Evolutionary conservation across 2,329 filamentous ascomycete species (phyloP), one percentile per base, ranked within the genome.

Genomic region (Bimuria novae-zelandiae): DNA sequence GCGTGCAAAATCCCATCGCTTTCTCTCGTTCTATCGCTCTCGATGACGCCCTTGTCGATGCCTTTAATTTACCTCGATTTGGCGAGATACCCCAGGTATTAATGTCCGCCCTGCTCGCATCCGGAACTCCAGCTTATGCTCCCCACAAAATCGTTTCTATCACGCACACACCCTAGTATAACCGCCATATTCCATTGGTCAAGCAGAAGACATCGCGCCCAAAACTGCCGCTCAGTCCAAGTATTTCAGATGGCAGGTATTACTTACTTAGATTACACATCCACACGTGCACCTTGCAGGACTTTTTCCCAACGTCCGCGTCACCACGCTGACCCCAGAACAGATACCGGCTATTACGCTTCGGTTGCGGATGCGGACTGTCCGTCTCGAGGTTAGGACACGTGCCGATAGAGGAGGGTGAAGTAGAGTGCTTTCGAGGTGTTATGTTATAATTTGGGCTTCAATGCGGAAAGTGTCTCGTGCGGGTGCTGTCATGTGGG

Each of bases 21-120:
- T n/a, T n/a, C n/a, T n/a, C n/a, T n/a, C n/a, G n/a, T n/a, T n/a
- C n/a, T n/a, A n/a, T n/a, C n/a, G n/a, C n/a, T n/a, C n/a, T n/a
- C n/a, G n/a, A n/a, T n/a, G n/a, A n/a, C n/a, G n/a, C n/a, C n/a
- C n/a, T n/a, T n/a, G n/a, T n/a, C n/a, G n/a, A n/a, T n/a, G n/a
- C n/a, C n/a, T n/a, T n/a, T n/a, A n/a, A n/a, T n/a, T n/a, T 66
- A 55, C 49, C 56, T n/a, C 21, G 62, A 59, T 69, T 67, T 62
- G 45, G 55, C 57, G 61, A 65, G 44, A 67, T n/a, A n/a, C n/a
- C n/a, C n/a, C n/a, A n/a, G n/a, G n/a, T 67, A 70, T 70, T 71
- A 71, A 69, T 69, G 49, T 68, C 69, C 54, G 49, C 55, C 54
- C 47, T 52, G 56, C 62, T 51, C 47, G 46, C 51, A 56, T 64